Conservation (phyloP, 1,139 yeast genomes). For the Meyerozyma guilliermondii region DNA sequence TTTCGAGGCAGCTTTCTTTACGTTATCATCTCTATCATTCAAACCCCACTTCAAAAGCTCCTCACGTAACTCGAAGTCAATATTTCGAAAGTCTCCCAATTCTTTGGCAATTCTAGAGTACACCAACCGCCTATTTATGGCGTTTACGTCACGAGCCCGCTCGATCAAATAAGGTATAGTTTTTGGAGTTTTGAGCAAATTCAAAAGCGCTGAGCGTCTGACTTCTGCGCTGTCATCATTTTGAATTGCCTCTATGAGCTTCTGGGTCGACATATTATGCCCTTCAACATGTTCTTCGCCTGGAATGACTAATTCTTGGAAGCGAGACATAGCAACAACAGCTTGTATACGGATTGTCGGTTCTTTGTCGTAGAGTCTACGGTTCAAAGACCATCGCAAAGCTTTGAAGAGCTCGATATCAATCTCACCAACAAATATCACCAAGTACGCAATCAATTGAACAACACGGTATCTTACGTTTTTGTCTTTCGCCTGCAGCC, state of each 20-base stretch:
- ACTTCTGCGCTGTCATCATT: conserved; percentile 88
- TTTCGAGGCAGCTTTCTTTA: conserved; percentile 64
- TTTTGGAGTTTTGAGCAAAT: conserved; percentile 49
- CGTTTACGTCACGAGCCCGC: conserved; percentile 76
- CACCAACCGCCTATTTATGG: conserved; percentile 66
- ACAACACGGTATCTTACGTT: conserved; percentile 78
- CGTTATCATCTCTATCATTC: conserved; percentile 75
- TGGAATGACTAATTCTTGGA: conserved; percentile 53
- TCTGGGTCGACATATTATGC: conserved; percentile 25
- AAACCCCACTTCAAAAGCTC: conserved; percentile 77
- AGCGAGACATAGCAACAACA: conserved; percentile 69
- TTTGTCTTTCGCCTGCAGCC: conserved; percentile 71
- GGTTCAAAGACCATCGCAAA: conserved; percentile 54
- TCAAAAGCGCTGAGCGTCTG: conserved; percentile 75
- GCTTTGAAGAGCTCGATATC: conserved; percentile 68
- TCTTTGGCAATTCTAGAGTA: conserved; percentile 66
- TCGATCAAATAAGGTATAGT: conserved; percentile 65
- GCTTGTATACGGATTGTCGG: conserved; percentile 77
- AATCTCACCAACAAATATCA: conserved; percentile 70
- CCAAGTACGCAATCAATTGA: conserved; percentile 69
- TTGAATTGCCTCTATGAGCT: conserved; percentile 52
- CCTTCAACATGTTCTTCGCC: conserved; percentile 36
- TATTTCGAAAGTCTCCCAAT: conserved; percentile 59
- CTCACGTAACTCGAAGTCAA: conserved; percentile 60
- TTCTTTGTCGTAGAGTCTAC: conserved; percentile 75